A percentile compares a stretch with the other conserved stretches of the same genome.
Evolutionary conservation across 2,329 filamentous ascomycete species (phyloP).

Genomic region (Ploettnerulaceae sp.): DNA sequence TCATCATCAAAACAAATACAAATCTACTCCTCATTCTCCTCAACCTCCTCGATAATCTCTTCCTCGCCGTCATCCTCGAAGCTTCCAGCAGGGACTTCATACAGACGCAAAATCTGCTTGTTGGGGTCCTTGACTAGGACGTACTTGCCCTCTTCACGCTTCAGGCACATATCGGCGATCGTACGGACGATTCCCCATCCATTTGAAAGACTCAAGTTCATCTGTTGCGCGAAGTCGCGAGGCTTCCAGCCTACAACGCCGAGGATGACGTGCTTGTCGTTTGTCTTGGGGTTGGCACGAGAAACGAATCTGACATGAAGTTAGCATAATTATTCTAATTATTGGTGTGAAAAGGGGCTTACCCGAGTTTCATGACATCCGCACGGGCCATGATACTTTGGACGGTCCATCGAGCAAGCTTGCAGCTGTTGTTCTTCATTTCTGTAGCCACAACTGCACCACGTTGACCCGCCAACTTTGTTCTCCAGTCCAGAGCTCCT

Average conservation of each 20-base stretch:
- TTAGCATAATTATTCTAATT: not conserved
- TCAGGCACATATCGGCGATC: constrained; percentile 89
- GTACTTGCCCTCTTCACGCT: constrained; percentile 74
- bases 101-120: constrained; percentile 89
- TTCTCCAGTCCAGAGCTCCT: constrained; percentile 93
- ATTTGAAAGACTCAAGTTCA: constrained; percentile 95
- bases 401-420: constrained; percentile 94
- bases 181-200: constrained; percentile 99
- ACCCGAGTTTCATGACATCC: constrained; percentile 98
- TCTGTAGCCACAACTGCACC: constrained; percentile 97
- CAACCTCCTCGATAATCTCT: constrained; percentile 31
- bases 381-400: constrained; percentile 95
- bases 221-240: constrained; percentile 91
- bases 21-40: constrained; percentile 30
- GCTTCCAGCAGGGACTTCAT: constrained; percentile 80
- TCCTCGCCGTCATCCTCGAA: constrained; percentile 86
- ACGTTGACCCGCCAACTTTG: constrained; percentile 88
- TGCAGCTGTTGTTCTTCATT: constrained; percentile 99
- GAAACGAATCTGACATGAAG: constrained; percentile 76
- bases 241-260: constrained; percentile 98
- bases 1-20: constrained; percentile 3
- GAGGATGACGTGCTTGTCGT: constrained; percentile 90
- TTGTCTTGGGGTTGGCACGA: constrained; percentile 83
- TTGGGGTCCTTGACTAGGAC: constrained; percentile 88
- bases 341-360: constrained; percentile 34